A percentile compares a stretch with the other conserved stretches of the same genome.
These are phyloP conservation scores for Pilatotrama ljubarskyi DNA, from an alignment of 768 basidiomycete species.

Conservation along the genomic window DNA sequence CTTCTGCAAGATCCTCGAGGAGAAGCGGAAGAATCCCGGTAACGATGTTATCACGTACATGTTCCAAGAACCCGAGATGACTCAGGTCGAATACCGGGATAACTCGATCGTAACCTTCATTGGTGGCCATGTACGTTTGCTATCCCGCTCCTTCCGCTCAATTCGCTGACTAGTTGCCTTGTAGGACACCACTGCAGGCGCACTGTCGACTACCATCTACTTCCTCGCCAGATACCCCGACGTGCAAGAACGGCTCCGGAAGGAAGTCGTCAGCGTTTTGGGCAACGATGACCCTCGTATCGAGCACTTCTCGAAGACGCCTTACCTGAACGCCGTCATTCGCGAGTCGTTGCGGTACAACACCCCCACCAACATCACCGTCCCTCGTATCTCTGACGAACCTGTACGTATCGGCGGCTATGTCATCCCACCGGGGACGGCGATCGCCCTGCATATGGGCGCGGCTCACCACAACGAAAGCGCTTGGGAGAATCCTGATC, in stretches of 20 bases:
- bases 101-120: constrained; percentile 42
- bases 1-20: constrained; percentile 2
- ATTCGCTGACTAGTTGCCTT: neutral
- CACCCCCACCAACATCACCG: constrained; percentile 28
- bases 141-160: neutral
- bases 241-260: constrained; percentile 37
- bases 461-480: constrained; percentile 38
- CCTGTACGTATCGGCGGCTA: constrained; percentile 37
- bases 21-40: constrained; percentile 11
- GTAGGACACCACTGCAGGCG: constrained; percentile 42
- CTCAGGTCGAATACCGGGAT: constrained; percentile 34
- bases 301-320: constrained; percentile 31
- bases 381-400: constrained; percentile 29
- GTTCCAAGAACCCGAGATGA: constrained; percentile 20
- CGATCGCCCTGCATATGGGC: constrained; percentile 36
- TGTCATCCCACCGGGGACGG: constrained; percentile 32
- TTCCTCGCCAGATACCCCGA: constrained; percentile 39
- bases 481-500: constrained; percentile 47
- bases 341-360: constrained; percentile 42
- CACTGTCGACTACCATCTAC: constrained; percentile 38
- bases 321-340: constrained; percentile 40
- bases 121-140: constrained; percentile 38
- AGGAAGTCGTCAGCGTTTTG: constrained; percentile 38
- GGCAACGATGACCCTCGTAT: constrained; percentile 33
- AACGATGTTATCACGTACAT: constrained; percentile 17